Base-by-base conservation (phyloP, 116 monocot species). In the Trichopus zeylanicus region DNA sequence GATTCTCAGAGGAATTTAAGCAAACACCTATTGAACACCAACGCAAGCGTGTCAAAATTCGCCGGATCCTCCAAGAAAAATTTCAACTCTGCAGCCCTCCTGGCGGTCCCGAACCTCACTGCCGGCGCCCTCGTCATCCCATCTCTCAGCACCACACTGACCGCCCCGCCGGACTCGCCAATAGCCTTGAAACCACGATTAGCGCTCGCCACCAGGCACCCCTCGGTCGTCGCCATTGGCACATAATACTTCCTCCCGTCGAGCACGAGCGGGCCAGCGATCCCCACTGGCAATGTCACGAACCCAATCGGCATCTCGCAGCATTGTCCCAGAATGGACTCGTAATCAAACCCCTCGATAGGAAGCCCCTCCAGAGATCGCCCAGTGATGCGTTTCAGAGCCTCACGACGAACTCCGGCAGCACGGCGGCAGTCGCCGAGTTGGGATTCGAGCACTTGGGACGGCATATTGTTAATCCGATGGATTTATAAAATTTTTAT, bases 141-240 rank as follows among this genome's bases (percentile, higher is more conserved):
- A 48, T 84, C 84, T 18, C 63, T 56, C 49, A 79, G 42, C 23
- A 79, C 70, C 7, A 70, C 63, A 51, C 84, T 76, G 6, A 19
- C 23, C 5, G 84, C 75, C 22, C 80, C 79, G 1, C 76, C 84
- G 0, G 73, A 79, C 35, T 52, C 70, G 10, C 47, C 64, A 29
- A 84, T 84, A 29, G 79, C 80, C 66, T 84, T 84, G 60, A 75
- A 84, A 10, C 79, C 79, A 16, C 80, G 49, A 51, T 84, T 84
- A 7, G 84, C 76, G 70, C 84, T 84, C 29, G 84, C 79, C 2
- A 84, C 69, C 31, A 84, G 61, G 64, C 84, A 84, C 25, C 84
- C 84, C 66, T 84, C 84, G 7, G 84, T 84, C 24, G 84, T 84
- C 11, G 79, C 84, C 84, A 84, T 84, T 24, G 84, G 79, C 15